Evolutionary conservation across 2,329 filamentous ascomycete species (phyloP).

Genomic region (Leptographium radiaticola): DNA sequence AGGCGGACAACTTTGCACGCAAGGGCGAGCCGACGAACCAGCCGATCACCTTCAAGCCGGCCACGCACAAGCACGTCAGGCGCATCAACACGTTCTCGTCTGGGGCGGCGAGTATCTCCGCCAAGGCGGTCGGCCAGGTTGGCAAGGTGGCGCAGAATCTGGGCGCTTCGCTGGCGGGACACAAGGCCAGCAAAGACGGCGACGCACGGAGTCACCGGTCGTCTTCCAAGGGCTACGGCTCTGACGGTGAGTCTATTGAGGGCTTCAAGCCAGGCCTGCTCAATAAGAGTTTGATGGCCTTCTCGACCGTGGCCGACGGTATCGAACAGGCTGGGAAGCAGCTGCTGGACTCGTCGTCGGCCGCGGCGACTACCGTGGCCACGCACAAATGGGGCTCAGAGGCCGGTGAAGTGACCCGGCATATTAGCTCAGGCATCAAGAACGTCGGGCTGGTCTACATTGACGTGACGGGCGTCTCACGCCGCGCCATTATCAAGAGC

Average conservation of each 20-base stretch:
- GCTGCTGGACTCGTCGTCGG: constrained; percentile 59
- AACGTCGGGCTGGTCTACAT: constrained; percentile 97
- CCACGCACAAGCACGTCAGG: constrained; percentile 73
- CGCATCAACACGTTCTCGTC: constrained; percentile 81
- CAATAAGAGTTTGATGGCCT: constrained; percentile 94
- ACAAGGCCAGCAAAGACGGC: constrained; percentile 2
- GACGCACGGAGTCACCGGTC: constrained; percentile 25
- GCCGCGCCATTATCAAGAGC: constrained; percentile 80
- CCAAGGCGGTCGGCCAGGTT: constrained; percentile 78
- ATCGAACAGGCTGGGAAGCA: constrained; percentile 77
- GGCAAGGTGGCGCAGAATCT: constrained; percentile 79
- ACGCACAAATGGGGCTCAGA: constrained; percentile 81
- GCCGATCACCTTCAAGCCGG: constrained; percentile 76
- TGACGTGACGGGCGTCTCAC: constrained; percentile 83
- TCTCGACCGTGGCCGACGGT: constrained; percentile 86
- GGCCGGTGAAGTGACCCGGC: constrained; percentile 62
- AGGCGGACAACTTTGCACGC: constrained; percentile 69
- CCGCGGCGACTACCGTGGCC: constrained; percentile 74
- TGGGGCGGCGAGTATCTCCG: constrained; percentile 64
- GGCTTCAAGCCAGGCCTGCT: constrained; percentile 79
- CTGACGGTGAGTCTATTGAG: constrained; percentile 51
- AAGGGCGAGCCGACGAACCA: constrained; percentile 66
- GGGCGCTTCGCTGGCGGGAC: constrained; percentile 53
- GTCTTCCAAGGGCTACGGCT: constrained; percentile 46
- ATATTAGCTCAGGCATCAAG: constrained; percentile 76